A percentile compares a stretch with the other conserved stretches of the same genome.
These are phyloP conservation scores for bread wheat (Triticum aestivum) DNA, from an alignment of 176 grass and related monocot species.

Conservation along the genomic window IWGSC_CS_RefSeq_v2.1 NC_057797.1:18674446-18674945, in stretches of 20 bases:
- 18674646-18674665: not conserved
- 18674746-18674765: not conserved
- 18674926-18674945: slow-evolving; percentile 64
- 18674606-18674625: too few relatives aligned
- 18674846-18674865: slow-evolving; percentile 78
- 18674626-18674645: rapidly evolving
- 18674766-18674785: too few relatives aligned
- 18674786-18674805: too few relatives aligned
- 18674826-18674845: too few relatives aligned
- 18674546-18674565: not conserved
- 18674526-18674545: not conserved
- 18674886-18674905: slow-evolving; percentile 83
- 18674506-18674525: not conserved
- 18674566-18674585: not conserved
- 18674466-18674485: not conserved
- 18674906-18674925: slow-evolving; percentile 80
- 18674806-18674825: too few relatives aligned
- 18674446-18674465: not conserved
- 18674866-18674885: slow-evolving; percentile 74
- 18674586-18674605: too few relatives aligned
- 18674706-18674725: not conserved
- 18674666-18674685: not conserved
- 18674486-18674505: not conserved
- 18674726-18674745: too few relatives aligned
- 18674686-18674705: not conserved